Percentiles rank a stretch among this genome's conserved stretches.
Evolutionary conservation across 1,284 basidiomycete species (phyloP).

Genomic region (Pseudozyma thailandica): DNA sequence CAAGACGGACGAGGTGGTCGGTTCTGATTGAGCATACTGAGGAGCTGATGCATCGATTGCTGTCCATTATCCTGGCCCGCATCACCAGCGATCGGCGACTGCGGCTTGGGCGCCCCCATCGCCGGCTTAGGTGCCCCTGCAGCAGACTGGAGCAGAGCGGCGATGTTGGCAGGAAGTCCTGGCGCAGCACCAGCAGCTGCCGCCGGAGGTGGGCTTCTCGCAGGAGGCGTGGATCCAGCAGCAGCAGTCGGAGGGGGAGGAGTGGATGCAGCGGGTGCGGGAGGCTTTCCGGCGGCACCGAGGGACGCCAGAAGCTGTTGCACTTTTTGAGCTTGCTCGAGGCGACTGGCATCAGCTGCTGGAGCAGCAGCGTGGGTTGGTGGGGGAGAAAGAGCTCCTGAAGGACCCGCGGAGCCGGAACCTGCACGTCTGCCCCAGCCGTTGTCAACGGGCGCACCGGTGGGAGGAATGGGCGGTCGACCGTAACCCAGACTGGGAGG

Average conservation of each 20-base stretch:
- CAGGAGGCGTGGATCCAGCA: constrained; percentile 16
- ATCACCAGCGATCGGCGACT: constrained; percentile 25
- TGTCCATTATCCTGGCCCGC: constrained; percentile 34
- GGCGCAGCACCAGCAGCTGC: constrained; percentile 6
- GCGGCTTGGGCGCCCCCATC: constrained; percentile 39
- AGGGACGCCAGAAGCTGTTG: constrained; percentile 65
- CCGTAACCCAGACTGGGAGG: constrained; percentile 23
- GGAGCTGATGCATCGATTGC: constrained; percentile 45
- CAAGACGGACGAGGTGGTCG: constrained; percentile 36
- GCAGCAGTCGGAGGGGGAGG: constrained; percentile 30
- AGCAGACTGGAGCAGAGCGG: constrained; percentile 47
- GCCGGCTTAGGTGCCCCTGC: constrained; percentile 43
- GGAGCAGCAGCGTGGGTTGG: constrained; percentile 5
- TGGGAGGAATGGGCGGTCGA: constrained; percentile 32
- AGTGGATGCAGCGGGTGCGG: constrained; percentile 18
- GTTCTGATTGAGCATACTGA: constrained; percentile 47
- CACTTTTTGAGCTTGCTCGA: constrained; percentile 68
- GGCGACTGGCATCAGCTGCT: constrained; percentile 42
- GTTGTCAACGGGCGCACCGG: constrained; percentile 39
- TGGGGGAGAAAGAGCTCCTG: constrained; percentile 14
- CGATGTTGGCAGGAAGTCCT: constrained; percentile 49
- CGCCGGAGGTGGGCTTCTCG: constrained; percentile 25
- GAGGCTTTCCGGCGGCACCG: constrained; percentile 34
- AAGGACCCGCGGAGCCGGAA: constrained; percentile 15
- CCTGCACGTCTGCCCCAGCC: constrained; percentile 44